Evolutionary conservation across 1,139 yeast genomes (phyloP), one percentile per base, ranked within the genome.

Genomic region (Suhomyces bribrorum): DNA sequence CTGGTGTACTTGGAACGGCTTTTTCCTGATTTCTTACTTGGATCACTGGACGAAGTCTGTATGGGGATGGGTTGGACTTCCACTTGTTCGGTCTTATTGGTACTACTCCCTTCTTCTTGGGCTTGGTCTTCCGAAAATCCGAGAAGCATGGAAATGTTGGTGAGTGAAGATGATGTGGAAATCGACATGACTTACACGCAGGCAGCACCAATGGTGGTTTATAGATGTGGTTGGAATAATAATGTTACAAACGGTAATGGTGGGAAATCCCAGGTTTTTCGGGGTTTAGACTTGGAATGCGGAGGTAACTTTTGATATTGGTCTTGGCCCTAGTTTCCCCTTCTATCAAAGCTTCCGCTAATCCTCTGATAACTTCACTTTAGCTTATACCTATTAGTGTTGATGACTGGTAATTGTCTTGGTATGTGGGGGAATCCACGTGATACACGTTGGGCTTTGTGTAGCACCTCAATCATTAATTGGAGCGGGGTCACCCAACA

Each of bases 1-100:
- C 54, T 41, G 12, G 52, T 37, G 36, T 49, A 49, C n/a, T 46
- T 44, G 14, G 45, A 25, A 3, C 39, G 25, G 20, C 27, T 9
- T 17, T 25, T 36, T 24, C 8, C 11, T 8, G 5, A 8, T n/a
- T 20, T 20, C 23, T 20, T 20, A 5, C 11, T 20, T 4, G 11
- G 8, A 20, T n/a, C 23, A 20, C 23, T n/a, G n/a, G n/a, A n/a
- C n/a, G n/a, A n/a, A n/a, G n/a, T n/a, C n/a, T n/a, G n/a, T n/a
- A n/a, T n/a, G n/a, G n/a, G n/a, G n/a, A n/a, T n/a, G n/a, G n/a
- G n/a, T 5, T n/a, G 4, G 11, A 4, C 11, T 20, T 20, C 11
- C 5, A 8, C 23, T 20, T 20, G 8, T 4, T 8, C 5, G 11
- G 23, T 20, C 23, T 20, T 20, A n/a, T n/a, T 20, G 3, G 23